Conservation (phyloP, 2,329 filamentous ascomycete genomes). For the Apiospora phragmitis region DNA sequence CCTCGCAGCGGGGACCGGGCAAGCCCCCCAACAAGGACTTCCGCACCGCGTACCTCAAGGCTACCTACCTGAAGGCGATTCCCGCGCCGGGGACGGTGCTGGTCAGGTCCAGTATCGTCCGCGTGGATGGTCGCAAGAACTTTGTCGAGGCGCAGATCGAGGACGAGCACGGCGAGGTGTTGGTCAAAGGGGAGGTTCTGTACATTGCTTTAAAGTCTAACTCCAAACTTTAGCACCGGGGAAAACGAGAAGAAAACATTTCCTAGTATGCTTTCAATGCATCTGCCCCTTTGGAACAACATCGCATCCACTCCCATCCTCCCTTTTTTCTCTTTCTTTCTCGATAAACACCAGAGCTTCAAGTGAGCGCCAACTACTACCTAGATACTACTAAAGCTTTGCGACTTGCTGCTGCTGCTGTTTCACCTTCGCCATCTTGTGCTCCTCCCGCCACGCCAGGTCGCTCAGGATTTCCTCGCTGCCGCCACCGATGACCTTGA, state of each 20-base stretch:
- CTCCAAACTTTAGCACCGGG: background rate
- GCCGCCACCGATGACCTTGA: slow-evolving; percentile 94
- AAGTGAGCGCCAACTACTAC: background rate
- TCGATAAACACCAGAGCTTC: background rate
- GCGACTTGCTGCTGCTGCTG: slow-evolving; percentile 68
- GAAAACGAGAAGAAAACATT: background rate
- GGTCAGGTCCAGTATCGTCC: background rate
- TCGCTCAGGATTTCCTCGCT: slow-evolving; percentile 99
- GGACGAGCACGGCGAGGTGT: background rate
- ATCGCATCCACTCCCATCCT: background rate
- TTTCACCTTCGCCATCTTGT: slow-evolving; percentile 74
- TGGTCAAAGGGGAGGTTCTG: slow-evolving; percentile 9
- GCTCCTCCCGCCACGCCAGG: slow-evolving; percentile 84
- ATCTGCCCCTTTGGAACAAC: background rate
- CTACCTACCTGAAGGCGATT: background rate
- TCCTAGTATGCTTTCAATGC: background rate
- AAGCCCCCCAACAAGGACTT: background rate
- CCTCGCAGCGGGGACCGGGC: slow-evolving; percentile 25
- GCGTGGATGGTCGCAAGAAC: slow-evolving; percentile 8
- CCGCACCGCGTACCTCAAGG: slow-evolving; percentile 12
- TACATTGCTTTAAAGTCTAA: slow-evolving; percentile 4
- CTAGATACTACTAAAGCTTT: slow-evolving; percentile 68
- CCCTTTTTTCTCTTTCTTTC: background rate
- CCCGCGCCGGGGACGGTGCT: slow-evolving; percentile 7
- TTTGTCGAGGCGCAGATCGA: slow-evolving; percentile 8